Conservation (phyloP, 805 yeast species). For the Kodamaea neixiangensis region DNA sequence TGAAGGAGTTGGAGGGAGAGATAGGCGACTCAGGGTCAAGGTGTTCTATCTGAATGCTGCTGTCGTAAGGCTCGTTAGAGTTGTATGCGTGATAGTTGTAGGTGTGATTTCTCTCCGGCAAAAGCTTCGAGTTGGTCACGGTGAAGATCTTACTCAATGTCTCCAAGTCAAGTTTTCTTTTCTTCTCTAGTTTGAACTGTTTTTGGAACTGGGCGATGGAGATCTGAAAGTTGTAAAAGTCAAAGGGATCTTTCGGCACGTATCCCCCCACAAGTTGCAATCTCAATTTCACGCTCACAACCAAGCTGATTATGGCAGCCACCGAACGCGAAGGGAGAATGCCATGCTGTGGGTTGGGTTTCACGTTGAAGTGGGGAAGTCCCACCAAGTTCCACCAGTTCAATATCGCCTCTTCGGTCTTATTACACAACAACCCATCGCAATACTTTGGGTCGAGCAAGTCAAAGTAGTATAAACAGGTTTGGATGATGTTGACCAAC, state of each 20-base stretch:
- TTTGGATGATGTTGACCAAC: slow-evolving; percentile 72
- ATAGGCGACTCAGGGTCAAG: slow-evolving; percentile 2
- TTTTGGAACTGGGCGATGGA: slow-evolving; percentile 80
- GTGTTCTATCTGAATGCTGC: neutral
- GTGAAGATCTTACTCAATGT: slow-evolving; percentile 46
- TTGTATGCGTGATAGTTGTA: neutral
- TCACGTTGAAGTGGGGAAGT: slow-evolving; percentile 42
- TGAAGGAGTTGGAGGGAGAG: slow-evolving; percentile 4
- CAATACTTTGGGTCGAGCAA: slow-evolving; percentile 66
- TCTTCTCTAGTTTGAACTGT: slow-evolving; percentile 54
- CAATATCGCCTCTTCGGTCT: slow-evolving; percentile 68
- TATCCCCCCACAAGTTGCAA: slow-evolving; percentile 37
- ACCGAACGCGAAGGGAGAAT: slow-evolving; percentile 66
- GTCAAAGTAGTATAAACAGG: slow-evolving; percentile 74
- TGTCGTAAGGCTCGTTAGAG: neutral
- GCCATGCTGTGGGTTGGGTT: slow-evolving; percentile 52
- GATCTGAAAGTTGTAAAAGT: slow-evolving; percentile 64
- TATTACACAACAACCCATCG: slow-evolving; percentile 83
- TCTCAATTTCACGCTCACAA: slow-evolving; percentile 68
- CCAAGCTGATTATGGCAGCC: slow-evolving; percentile 77
- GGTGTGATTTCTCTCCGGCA: slow-evolving; percentile 16
- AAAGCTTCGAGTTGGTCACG: slow-evolving; percentile 34
- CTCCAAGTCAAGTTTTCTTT: slow-evolving; percentile 55
- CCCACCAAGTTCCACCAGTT: slow-evolving; percentile 87
- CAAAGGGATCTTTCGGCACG: slow-evolving; percentile 83